Evolutionary conservation across 1,284 basidiomycete species (phyloP), one percentile per base, ranked within the genome.

Genomic region (Xerocomus amazonicus): DNA sequence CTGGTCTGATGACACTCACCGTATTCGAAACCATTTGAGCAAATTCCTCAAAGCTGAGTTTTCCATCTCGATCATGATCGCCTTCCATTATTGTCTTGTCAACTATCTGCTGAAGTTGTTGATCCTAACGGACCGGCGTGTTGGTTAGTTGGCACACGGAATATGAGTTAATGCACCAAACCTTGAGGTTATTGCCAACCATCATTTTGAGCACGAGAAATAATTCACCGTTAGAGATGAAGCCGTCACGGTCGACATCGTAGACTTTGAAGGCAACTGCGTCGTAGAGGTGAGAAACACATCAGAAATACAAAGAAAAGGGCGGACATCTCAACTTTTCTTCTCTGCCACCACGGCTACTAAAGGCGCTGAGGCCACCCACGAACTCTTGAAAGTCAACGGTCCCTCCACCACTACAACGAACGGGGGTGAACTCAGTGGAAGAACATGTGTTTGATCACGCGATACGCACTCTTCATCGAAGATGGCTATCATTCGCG

Each of bases 1-100:
- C 19, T 16, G 19, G 38, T 6, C 12, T 16, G 35, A 52, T n/a
- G 16, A 40, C 29, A 29, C 83, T 56, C 52, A 90, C 92, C 59
- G 96, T 99, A 70, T 93, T 97, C 32, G 93, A 92, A 26, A 99
- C 96, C 87, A 98, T 98, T 59, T 84, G 80, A 23, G 93, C 83
- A 67, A 99, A 99, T 73, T 99, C 96, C 52, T 97, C 92, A 63
- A 99, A 98, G 69, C 84, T 92, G 54, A 99, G 79, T 70, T 96
- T 98, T 31, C 96, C 96, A 69, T 99, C 97, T 9, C 91, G 93
- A 65, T 99, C 93, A 69, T 92, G 90, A 69, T 99, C 96, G 14
- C 95, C 96, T 73, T 99, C 96, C 92, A 99, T 96, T 69, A 99
- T 99, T 14, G 96, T 99, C 78, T 99, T 99, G 73, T 99, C 97